Conservation (phyloP, 2,329 filamentous ascomycete species). For the Phaeosphaeriaceae sp. region DNA sequence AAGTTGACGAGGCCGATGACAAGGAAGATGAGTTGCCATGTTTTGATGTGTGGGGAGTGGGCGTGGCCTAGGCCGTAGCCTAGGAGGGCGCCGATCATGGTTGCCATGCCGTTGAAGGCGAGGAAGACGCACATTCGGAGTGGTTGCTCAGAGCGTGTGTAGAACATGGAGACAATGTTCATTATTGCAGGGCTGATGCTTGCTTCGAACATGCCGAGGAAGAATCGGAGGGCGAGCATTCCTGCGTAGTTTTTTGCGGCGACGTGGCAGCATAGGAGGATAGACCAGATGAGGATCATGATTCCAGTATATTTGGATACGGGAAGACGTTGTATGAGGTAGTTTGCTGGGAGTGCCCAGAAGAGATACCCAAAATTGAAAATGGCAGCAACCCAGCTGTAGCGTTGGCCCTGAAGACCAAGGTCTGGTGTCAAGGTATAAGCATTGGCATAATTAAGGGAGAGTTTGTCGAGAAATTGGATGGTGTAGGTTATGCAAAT, state of each 20-base stretch:
- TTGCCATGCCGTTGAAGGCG: slow-evolving; percentile 48
- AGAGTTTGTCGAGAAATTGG: slow-evolving; percentile 55
- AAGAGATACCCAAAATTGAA: slow-evolving; percentile 55
- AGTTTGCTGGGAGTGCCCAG: slow-evolving; percentile 50
- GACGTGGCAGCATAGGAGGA: slow-evolving; percentile 53
- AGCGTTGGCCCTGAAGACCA: slow-evolving; percentile 45
- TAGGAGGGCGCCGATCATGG: slow-evolving; percentile 46
- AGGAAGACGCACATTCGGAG: slow-evolving; percentile 56
- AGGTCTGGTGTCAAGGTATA: slow-evolving; percentile 48
- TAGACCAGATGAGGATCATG: slow-evolving; percentile 53
- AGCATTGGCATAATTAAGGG: slow-evolving; percentile 50
- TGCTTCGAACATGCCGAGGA: slow-evolving; percentile 48
- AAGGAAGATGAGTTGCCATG: slow-evolving; percentile 48
- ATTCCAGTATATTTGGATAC: slow-evolving; percentile 46
- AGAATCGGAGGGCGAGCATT: slow-evolving; percentile 42
- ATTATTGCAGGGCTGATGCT: slow-evolving; percentile 45
- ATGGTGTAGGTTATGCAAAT: slow-evolving; percentile 54
- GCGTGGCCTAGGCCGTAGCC: slow-evolving; percentile 46
- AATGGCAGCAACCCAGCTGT: slow-evolving; percentile 51
- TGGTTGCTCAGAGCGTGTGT: slow-evolving; percentile 43
- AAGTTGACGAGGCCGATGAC: slow-evolving; percentile 47
- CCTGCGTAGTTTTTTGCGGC: slow-evolving; percentile 47
- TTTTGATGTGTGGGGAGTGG: slow-evolving; percentile 29
- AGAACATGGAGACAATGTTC: slow-evolving; percentile 49
- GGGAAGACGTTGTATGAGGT: slow-evolving; percentile 46